phyloP scores from a whole-genome alignment of 305 asterid species.

The Stenogyne calaminthoides region DNA sequence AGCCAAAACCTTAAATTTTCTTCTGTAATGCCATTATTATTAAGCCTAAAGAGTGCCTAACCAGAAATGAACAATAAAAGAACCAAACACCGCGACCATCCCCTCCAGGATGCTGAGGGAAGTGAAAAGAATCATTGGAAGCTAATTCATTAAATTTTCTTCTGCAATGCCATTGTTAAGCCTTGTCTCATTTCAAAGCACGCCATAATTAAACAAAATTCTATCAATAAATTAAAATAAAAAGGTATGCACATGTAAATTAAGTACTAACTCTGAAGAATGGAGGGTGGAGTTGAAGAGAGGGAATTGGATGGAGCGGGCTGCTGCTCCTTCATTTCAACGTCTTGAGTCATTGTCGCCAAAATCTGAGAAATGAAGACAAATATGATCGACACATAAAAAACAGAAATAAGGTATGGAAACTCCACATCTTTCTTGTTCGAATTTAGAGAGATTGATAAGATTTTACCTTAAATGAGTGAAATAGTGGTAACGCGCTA shows the following conservation, averaged over 20 bases:
- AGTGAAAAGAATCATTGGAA: neutral
- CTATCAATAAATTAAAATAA: neutral
- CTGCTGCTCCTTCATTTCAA: constrained; percentile 83
- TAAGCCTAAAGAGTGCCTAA: too few relatives aligned
- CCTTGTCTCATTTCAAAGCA: neutral
- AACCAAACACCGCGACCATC: neutral
- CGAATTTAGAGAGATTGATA: constrained; percentile 4
- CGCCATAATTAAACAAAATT: constrained; percentile 6
- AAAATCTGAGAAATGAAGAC: constrained; percentile 45
- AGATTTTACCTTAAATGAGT: constrained; percentile 28
- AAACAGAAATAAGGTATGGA: constrained; percentile 32
- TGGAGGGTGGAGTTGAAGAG: constrained; percentile 45
- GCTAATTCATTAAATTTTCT: neutral
- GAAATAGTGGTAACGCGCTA: constrained; percentile 16
- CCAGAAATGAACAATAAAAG: neutral
- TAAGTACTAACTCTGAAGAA: constrained; percentile 57
- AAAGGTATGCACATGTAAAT: neutral
- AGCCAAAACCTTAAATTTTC: neutral
- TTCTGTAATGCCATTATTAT: neutral
- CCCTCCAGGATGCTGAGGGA: neutral
- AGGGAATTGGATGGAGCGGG: constrained; percentile 52
- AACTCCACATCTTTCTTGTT: constrained; percentile 26
- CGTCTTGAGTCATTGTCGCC: constrained; percentile 71
- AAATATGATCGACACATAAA: constrained; percentile 34
- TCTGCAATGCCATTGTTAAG: neutral